phyloP scores from a whole-genome alignment of 192 early-diverging fungal genomes.

The Backusella luteola region DNA sequence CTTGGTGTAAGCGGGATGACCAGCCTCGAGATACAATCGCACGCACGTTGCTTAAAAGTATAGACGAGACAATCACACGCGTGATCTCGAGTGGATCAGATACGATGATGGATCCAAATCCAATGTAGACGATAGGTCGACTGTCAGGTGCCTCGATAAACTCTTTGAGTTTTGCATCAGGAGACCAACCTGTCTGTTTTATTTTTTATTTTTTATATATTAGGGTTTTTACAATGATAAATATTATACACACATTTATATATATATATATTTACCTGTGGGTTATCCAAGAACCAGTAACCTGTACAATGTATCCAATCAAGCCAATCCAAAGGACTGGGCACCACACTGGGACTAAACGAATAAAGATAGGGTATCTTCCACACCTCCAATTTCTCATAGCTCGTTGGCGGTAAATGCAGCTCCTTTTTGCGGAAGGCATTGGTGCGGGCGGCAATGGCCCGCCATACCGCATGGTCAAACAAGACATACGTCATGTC shows the following conservation, averaged over 20 bases:
- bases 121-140: conserved; percentile 66
- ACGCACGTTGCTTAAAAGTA: conserved; percentile 57
- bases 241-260: neutral
- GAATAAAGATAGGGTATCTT: conserved; percentile 66
- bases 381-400: conserved; percentile 48
- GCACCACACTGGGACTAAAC: conserved; percentile 60
- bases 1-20: conserved; percentile 51
- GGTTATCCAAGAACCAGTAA: conserved; percentile 74
- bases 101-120: conserved; percentile 78
- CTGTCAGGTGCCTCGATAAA: conserved; percentile 52
- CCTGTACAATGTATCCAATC: conserved; percentile 70
- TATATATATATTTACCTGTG: conserved; percentile 24
- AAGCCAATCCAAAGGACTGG: conserved; percentile 61
- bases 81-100: conserved; percentile 66
- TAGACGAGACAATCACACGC: conserved; percentile 59
- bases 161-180: conserved; percentile 46
- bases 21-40: conserved; percentile 76
- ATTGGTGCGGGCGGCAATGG: conserved; percentile 55
- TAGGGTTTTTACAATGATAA: neutral
- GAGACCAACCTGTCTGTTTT: conserved; percentile 54
- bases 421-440: conserved; percentile 49
- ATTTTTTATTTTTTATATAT: neutral
- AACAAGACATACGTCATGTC: conserved; percentile 67
- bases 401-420: conserved; percentile 44
- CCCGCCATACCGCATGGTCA: conserved; percentile 70